Conservation (phyloP, 2,329 filamentous ascomycete genomes). For the Aureobasidium subglaciale region DNA sequence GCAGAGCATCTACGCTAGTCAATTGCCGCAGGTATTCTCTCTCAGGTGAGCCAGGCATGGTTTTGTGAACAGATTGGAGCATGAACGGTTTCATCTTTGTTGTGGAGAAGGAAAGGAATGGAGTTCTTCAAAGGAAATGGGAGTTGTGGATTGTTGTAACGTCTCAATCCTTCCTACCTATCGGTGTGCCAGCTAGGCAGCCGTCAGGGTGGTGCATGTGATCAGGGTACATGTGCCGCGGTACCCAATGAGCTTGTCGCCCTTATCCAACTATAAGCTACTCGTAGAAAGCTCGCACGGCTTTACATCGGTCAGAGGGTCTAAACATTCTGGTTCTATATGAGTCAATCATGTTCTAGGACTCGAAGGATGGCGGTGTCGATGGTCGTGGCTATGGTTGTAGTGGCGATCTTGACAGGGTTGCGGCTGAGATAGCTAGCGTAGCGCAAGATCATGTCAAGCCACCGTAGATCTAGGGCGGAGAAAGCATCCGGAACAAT, state of each 20-base stretch:
- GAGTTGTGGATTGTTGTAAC: background rate
- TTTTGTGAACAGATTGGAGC: conserved; percentile 1
- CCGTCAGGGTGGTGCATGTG: conserved; percentile 9
- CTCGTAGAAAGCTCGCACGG: background rate
- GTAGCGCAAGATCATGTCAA: background rate
- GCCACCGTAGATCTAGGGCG: conserved; percentile 3
- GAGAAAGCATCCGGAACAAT: background rate
- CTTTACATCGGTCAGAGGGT: background rate
- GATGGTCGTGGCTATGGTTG: background rate
- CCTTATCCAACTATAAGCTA: background rate
- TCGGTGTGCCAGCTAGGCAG: conserved; percentile 11
- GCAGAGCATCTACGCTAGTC: background rate
- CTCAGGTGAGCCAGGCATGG: background rate
- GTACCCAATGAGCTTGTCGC: conserved; percentile 9
- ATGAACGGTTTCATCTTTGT: background rate
- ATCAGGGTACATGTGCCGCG: background rate
- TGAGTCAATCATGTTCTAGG: background rate
- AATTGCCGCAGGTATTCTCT: background rate
- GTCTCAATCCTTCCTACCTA: conserved; percentile 3
- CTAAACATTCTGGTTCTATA: background rate
- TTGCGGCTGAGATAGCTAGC: background rate
- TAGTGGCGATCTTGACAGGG: background rate
- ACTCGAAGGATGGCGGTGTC: background rate
- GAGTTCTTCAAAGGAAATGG: background rate
- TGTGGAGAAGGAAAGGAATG: background rate